Percentiles rank a stretch among this genome's conserved stretches.
Conservation (phyloP, 768 basidiomycete genomes). For the Boletus insuetus region DNA sequence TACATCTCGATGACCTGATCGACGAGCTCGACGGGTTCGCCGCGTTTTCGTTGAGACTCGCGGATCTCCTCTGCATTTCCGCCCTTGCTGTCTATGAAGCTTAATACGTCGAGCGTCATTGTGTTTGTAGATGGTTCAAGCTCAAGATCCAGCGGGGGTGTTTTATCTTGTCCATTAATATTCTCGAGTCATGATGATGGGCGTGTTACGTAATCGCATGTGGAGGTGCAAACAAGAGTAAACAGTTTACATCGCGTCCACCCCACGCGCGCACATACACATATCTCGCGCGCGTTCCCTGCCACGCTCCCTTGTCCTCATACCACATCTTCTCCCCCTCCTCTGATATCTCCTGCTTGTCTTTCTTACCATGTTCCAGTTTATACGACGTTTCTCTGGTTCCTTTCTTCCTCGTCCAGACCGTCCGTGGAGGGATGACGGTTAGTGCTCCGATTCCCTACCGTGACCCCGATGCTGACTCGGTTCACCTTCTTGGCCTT, state of each 20-base stretch:
- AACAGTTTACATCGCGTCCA: slow-evolving; percentile 12
- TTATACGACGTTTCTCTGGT: slow-evolving; percentile 69
- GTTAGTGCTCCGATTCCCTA: slow-evolving; percentile 40
- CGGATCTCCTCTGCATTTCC: slow-evolving; percentile 89
- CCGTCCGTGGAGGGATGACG: slow-evolving; percentile 75
- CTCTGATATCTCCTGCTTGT: background rate
- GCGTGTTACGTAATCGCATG: slow-evolving; percentile 14
- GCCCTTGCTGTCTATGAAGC: slow-evolving; percentile 84
- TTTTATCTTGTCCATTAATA: too few relatives aligned
- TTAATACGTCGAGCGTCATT: slow-evolving; percentile 83
- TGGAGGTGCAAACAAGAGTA: slow-evolving; percentile 23
- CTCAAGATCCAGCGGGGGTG: background rate
- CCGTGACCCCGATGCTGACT: slow-evolving; percentile 8
- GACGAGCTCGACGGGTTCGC: slow-evolving; percentile 85
- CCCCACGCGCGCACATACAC: background rate
- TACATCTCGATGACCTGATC: slow-evolving; percentile 95
- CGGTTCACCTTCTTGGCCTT: background rate
- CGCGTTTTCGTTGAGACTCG: slow-evolving; percentile 90
- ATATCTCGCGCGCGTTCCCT: slow-evolving; percentile 4
- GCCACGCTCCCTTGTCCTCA: background rate
- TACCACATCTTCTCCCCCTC: background rate
- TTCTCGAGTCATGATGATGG: background rate
- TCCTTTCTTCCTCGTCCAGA: slow-evolving; percentile 69
- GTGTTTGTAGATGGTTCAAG: background rate
- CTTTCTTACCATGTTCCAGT: slow-evolving; percentile 50